A percentile compares a stretch with the other conserved stretches of the same genome.
Conservation (phyloP, 2,329 filamentous ascomycete species). For the Monosporascus cannonballus region DNA sequence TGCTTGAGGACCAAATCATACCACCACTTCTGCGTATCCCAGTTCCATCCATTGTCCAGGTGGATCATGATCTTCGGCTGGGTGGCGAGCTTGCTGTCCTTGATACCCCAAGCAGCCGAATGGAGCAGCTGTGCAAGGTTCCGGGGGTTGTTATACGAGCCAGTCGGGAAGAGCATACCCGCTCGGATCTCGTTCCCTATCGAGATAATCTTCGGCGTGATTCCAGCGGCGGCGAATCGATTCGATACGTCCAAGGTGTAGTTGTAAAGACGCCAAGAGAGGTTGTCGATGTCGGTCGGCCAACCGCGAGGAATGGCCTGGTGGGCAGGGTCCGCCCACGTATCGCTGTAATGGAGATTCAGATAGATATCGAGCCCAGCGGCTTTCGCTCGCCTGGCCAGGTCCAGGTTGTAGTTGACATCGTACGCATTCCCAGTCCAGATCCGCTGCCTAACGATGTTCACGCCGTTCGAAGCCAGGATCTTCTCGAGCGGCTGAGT, state of each 20-base stretch:
- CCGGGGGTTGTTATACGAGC: constrained; percentile 44
- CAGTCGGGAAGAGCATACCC: constrained; percentile 62
- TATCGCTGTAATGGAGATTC: constrained; percentile 62
- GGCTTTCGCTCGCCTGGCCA: constrained; percentile 59
- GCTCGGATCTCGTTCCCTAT: constrained; percentile 69
- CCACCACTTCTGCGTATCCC: constrained; percentile 58
- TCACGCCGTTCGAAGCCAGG: constrained; percentile 55
- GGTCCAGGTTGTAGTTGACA: constrained; percentile 61
- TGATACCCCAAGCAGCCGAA: constrained; percentile 58
- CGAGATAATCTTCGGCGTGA: constrained; percentile 56
- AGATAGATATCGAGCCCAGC: constrained; percentile 56
- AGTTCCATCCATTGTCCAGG: constrained; percentile 71
- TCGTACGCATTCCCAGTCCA: constrained; percentile 64
- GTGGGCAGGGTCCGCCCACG: constrained; percentile 62
- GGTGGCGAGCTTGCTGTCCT: constrained; percentile 49
- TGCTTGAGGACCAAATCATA: constrained; percentile 52
- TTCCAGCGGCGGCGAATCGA: constrained; percentile 47
- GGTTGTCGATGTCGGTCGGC: constrained; percentile 51
- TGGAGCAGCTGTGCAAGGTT: constrained; percentile 61
- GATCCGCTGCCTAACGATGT: constrained; percentile 63
- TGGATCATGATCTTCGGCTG: constrained; percentile 69
- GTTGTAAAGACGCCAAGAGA: constrained; percentile 59
- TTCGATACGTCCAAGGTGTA: constrained; percentile 61
- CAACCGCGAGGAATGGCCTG: constrained; percentile 60
- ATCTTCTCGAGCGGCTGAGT: constrained; percentile 56